Conservation (phyloP, 352 stramenopile genomes). For the Phytophthora cactorum region DNA sequence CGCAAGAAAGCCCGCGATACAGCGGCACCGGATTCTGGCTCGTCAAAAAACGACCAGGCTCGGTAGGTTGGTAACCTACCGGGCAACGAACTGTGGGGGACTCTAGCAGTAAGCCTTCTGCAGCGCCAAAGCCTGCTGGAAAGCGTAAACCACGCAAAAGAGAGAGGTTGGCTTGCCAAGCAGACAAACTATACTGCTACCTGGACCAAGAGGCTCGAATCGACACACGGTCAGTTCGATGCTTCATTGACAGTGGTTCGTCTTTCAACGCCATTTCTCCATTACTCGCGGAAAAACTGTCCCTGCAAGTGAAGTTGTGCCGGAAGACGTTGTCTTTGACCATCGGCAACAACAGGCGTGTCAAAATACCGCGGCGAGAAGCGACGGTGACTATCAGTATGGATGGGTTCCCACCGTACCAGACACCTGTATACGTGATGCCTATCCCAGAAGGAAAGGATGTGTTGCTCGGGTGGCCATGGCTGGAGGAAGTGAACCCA, state of each 20-base stretch:
- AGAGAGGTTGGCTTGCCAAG: constrained; percentile 2
- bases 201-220: constrained; percentile 2
- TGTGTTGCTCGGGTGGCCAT: not conserved
- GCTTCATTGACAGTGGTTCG: constrained; percentile 10
- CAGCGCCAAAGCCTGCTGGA: constrained; percentile 6
- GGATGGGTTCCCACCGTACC: not conserved
- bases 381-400: not conserved
- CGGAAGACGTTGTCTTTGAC: not conserved
- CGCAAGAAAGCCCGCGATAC: constrained; percentile 1
- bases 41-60: constrained; percentile 18
- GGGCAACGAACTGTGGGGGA: not conserved
- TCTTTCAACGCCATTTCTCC: not conserved
- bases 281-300: not conserved
- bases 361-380: not conserved
- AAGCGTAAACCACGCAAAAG: not conserved
- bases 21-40: not conserved
- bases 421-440: constrained; percentile 4
- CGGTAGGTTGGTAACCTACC: constrained; percentile 24
- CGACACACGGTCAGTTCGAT: not conserved
- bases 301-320: not conserved
- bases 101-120: constrained; percentile 12
- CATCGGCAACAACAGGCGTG: not conserved
- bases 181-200: constrained; percentile 22
- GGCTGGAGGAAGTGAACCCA: not conserved
- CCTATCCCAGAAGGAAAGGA: constrained; percentile 5